These are phyloP conservation scores for Conidiobolus incongruus DNA, from an alignment of 371 early-diverging fungal genomes.

Conservation along the genomic window DNA sequence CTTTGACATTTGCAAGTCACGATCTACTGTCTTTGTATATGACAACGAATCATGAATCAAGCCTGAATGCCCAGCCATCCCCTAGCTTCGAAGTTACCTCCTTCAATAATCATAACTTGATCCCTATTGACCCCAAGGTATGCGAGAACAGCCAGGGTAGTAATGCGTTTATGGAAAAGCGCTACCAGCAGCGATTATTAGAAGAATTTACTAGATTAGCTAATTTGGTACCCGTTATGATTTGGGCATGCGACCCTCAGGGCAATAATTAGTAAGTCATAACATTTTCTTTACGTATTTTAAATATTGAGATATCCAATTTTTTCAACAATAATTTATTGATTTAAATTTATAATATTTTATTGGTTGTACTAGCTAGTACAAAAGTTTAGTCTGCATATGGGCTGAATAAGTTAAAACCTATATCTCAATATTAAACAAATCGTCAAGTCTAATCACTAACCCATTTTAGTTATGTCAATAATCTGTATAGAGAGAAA, in stretches of 20 bases:
- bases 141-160: too few relatives aligned
- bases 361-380: too few relatives aligned
- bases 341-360: background rate
- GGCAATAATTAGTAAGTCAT: constrained; percentile 2
- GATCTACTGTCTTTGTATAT: background rate
- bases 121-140: background rate
- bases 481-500: constrained; percentile 1
- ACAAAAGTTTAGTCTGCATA: background rate
- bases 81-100: background rate
- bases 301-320: background rate
- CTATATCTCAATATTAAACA: too few relatives aligned
- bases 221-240: constrained; percentile 1
- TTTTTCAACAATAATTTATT: background rate
- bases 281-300: background rate
- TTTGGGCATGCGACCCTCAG: constrained; percentile 2
- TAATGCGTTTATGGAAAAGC: too few relatives aligned
- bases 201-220: constrained; percentile 1
- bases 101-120: background rate
- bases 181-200: too few relatives aligned
- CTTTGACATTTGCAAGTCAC: background rate
- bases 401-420: too few relatives aligned
- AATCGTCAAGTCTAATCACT: too few relatives aligned
- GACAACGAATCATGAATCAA: background rate
- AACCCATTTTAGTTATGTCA: constrained; percentile 3
- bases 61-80: background rate